These are phyloP conservation scores for Lecanicillium sp. DNA, from an alignment of 2,329 filamentous ascomycete species.

Conservation along the genomic window DNA sequence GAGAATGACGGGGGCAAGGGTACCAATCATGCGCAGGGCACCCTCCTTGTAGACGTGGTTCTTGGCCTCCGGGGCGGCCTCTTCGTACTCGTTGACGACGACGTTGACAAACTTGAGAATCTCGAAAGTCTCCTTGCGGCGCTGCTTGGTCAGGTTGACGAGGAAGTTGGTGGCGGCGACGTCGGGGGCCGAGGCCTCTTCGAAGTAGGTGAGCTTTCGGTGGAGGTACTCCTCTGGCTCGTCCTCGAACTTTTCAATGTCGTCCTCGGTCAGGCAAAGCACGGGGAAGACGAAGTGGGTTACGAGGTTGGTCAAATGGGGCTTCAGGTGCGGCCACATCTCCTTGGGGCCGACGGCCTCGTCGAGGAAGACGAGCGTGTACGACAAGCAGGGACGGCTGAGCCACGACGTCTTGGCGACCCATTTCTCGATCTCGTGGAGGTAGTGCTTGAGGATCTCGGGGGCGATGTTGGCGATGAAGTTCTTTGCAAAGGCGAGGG, in stretches of 20 bases:
- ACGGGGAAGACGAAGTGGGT: conserved; percentile 95
- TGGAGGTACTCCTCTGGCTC: conserved; percentile 96
- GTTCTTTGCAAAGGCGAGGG: conserved; percentile 76
- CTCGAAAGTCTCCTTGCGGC: conserved; percentile 92
- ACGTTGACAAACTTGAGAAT: conserved; percentile 93
- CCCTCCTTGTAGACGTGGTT: conserved; percentile 94
- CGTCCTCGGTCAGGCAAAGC: conserved; percentile 84
- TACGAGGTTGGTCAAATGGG: conserved; percentile 87
- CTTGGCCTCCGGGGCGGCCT: conserved; percentile 79
- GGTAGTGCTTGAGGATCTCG: conserved; percentile 91
- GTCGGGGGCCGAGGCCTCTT: conserved; percentile 92
- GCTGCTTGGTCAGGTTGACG: conserved; percentile 85
- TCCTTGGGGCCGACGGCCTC: conserved; percentile 96
- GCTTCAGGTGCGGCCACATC: conserved; percentile 92
- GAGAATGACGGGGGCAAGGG: conserved; percentile 85
- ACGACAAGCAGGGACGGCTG: conserved; percentile 87
- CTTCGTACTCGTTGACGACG: conserved; percentile 89
- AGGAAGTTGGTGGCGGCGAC: conserved; percentile 96
- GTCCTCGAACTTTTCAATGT: conserved; percentile 87
- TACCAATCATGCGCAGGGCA: conserved; percentile 94
- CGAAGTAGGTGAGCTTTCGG: conserved; percentile 94
- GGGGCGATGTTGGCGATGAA: conserved; percentile 91
- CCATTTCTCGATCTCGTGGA: conserved; percentile 95
- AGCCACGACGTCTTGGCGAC: conserved; percentile 91
- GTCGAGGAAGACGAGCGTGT: conserved; percentile 90